phyloP scores from a whole-genome alignment of 169 alveolate genomes.

The Plasmodium malariae region DNA sequence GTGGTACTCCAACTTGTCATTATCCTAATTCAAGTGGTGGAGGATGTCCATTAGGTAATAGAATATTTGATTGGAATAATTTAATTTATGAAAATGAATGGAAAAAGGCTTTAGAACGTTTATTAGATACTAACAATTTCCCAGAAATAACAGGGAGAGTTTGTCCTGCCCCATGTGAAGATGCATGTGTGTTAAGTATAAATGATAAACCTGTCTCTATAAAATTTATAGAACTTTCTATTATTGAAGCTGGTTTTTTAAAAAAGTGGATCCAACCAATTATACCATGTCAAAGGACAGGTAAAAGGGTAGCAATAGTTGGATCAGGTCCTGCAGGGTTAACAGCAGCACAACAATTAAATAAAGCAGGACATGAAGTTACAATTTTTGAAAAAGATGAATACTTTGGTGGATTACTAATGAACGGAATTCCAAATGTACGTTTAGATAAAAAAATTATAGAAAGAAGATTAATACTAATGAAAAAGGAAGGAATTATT shows the following conservation, averaged over 20 bases:
- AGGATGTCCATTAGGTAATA: slow-evolving; percentile 86
- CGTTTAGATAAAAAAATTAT: slow-evolving; percentile 82
- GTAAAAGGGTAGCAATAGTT: slow-evolving; percentile 81
- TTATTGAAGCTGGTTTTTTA: slow-evolving; percentile 81
- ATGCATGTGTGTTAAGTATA: slow-evolving; percentile 83
- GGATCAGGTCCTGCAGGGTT: slow-evolving; percentile 86
- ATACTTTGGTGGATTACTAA: slow-evolving; percentile 84
- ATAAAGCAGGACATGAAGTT: slow-evolving; percentile 83
- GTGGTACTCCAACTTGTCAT: slow-evolving; percentile 87
- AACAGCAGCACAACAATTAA: slow-evolving; percentile 86
- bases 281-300: slow-evolving; percentile 77
- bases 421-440: slow-evolving; percentile 85
- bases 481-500: slow-evolving; percentile 78
- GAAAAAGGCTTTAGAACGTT: slow-evolving; percentile 83
- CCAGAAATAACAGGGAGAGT: slow-evolving; percentile 86
- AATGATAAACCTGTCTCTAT: slow-evolving; percentile 84
- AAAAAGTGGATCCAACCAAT: slow-evolving; percentile 85
- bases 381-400: slow-evolving; percentile 78
- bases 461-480: slow-evolving; percentile 75
- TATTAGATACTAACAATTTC: slow-evolving; percentile 83
- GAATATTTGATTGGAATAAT: slow-evolving; percentile 84
- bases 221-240: slow-evolving; percentile 83
- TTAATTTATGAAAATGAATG: slow-evolving; percentile 82
- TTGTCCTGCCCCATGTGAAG: slow-evolving; percentile 88
- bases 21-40: slow-evolving; percentile 82